Evolutionary conservation across 2,329 filamentous ascomycete species (phyloP).

Genomic region (Ophiostoma tasmaniense): DNA sequence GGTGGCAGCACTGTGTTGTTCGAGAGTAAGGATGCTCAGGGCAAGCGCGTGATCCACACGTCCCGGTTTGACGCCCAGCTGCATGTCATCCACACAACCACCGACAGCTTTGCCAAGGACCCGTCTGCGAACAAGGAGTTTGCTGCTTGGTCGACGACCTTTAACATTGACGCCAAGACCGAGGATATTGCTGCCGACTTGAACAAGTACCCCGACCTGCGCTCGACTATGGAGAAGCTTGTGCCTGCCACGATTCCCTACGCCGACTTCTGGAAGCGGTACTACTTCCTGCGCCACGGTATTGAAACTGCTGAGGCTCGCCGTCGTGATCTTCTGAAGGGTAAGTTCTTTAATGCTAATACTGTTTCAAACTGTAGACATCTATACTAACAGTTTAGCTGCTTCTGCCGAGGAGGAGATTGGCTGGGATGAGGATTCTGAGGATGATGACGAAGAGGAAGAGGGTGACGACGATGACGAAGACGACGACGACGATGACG

Average conservation of each 20-base stretch:
- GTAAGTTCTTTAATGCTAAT: slow-evolving; percentile 41
- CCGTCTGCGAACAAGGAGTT: slow-evolving; percentile 63
- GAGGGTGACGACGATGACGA: slow-evolving; percentile 46
- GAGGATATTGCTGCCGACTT: slow-evolving; percentile 73
- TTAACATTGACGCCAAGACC: slow-evolving; percentile 78
- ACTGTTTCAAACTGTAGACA: no score
- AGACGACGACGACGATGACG: slow-evolving; percentile 26
- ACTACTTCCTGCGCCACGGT: slow-evolving; percentile 88
- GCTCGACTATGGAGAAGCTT: slow-evolving; percentile 84
- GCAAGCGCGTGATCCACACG: slow-evolving; percentile 89
- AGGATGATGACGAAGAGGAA: slow-evolving; percentile 29
- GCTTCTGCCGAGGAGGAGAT: slow-evolving; percentile 65
- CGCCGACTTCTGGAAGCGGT: slow-evolving; percentile 81
- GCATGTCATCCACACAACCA: slow-evolving; percentile 83
- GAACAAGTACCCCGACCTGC: slow-evolving; percentile 76
- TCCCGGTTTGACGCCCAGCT: slow-evolving; percentile 92
- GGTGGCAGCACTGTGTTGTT: slow-evolving; percentile 61
- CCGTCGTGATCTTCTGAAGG: slow-evolving; percentile 81
- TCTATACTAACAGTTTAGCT: slow-evolving; percentile 39
- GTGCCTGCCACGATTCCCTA: slow-evolving; percentile 94
- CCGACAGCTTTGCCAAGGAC: slow-evolving; percentile 76
- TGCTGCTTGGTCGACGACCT: slow-evolving; percentile 60
- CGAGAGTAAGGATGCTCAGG: slow-evolving; percentile 83
- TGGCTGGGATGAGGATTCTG: slow-evolving; percentile 53
- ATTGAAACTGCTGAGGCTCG: slow-evolving; percentile 89